Evolutionary conservation across 768 basidiomycete genomes (phyloP), one percentile per base, ranked within the genome.

Genomic region (Suillus alpinus): DNA sequence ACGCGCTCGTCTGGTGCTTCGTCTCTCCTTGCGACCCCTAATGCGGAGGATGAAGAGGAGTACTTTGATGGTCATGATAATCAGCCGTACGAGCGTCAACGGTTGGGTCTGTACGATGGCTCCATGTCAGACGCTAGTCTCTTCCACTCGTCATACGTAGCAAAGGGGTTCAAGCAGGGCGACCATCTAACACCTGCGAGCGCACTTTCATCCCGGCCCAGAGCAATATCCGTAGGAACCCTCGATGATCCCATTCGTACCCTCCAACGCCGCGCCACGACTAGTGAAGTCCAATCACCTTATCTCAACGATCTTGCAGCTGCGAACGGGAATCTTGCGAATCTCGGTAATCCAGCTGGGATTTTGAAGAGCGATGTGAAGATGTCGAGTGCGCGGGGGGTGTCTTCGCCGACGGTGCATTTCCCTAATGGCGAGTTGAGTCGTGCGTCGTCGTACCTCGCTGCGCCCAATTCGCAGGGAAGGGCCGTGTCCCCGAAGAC

Each of bases 171-270:
- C 78, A 90, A 91, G 71, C 77, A 84, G 60, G 74, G 81, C n/a
- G 88, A 91, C 62, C 90, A 89, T 73, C 81, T 92, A 39, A 70
- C 75, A 34, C 65, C 77, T 75, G 63, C 77, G n/a, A 75, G 69
- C 56, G 80, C 57, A 66, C 78, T 80, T 4, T 68, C 67, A 9
- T 73, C 77, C 41, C 79, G 92, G 50, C 91, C 92, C 23, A 87
- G 92, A 53, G 92, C 92, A 34, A 92, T 92, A 63, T 94, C 92
- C 37, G 91, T 94, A n/a, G 91, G 92, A 36, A 90, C 85, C 61
- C 84, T 94, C 50, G 92, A 94, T 66, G 92, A 94, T 67, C 84
- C 91, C 29, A 76, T 86, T 65, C 89, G 89, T 59, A 76, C 84
- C 32, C 76, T 91, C 20, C 88, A 88, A 68, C 86, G 86, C 55